phyloP scores from a whole-genome alignment of 2,329 filamentous ascomycete species.

The Diaporthe sp. region DNA sequence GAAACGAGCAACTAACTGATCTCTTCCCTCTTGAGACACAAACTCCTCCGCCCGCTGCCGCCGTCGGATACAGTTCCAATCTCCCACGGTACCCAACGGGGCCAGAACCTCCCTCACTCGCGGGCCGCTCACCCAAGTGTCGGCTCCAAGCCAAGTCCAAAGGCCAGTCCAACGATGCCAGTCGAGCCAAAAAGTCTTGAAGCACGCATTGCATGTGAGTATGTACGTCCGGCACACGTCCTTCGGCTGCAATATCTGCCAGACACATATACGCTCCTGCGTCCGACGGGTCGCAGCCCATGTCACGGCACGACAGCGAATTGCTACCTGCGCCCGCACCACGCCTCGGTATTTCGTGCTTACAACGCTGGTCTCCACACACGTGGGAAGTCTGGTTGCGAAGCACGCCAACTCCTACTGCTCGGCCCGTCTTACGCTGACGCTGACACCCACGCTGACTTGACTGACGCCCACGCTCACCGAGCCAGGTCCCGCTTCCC shows the following conservation, averaged over 20 bases:
- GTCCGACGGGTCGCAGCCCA: slow-evolving; percentile 12
- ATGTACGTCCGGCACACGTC: neutral
- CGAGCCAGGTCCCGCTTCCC: slow-evolving; percentile 7
- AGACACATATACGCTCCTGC: slow-evolving; percentile 6
- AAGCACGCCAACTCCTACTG: slow-evolving; percentile 26
- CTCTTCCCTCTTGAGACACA: neutral
- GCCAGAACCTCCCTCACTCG: neutral
- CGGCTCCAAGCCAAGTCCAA: neutral
- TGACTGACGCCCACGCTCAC: slow-evolving; percentile 9
- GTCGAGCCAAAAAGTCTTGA: neutral
- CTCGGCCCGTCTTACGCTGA: slow-evolving; percentile 29
- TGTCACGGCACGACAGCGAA: slow-evolving; percentile 20
- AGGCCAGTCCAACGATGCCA: neutral
- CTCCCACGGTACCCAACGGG: neutral
- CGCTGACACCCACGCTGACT: neutral
- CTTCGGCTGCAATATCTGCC: slow-evolving; percentile 20
- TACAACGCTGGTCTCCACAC: neutral
- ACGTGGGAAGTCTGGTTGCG: slow-evolving; percentile 18
- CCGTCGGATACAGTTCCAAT: neutral
- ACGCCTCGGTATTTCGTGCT: slow-evolving; percentile 26
- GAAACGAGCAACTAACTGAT: neutral
- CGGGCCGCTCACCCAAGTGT: neutral
- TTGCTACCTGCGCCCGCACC: neutral
- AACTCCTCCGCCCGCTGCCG: neutral
- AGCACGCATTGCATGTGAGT: neutral